These are phyloP conservation scores for Clathrospora elynae DNA, from an alignment of 2,329 filamentous ascomycete species.

Conservation along the genomic window DNA sequence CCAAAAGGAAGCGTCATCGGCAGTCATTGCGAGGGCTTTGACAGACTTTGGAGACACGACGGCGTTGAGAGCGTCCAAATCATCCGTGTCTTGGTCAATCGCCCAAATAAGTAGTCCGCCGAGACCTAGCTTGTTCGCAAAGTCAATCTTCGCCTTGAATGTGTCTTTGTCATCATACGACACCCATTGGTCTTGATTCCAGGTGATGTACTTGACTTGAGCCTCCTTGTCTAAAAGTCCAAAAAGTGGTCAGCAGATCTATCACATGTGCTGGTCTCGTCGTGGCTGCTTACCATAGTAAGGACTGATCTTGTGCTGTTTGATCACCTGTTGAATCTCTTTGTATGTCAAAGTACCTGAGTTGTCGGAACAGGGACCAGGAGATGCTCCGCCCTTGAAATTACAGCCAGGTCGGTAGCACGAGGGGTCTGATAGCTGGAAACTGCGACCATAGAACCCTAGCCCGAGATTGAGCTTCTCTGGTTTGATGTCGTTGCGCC, in stretches of 20 bases:
- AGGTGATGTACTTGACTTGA: conserved; percentile 31
- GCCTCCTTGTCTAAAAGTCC: too few relatives aligned
- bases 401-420: conserved; percentile 11
- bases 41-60: conserved; percentile 11
- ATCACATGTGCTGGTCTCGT: too few relatives aligned
- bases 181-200: conserved; percentile 34
- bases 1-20: conserved; percentile 17
- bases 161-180: conserved; percentile 35
- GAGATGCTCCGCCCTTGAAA: conserved; percentile 5
- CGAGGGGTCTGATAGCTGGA: conserved; percentile 22
- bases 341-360: conserved; percentile 19
- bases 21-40: conserved; percentile 5
- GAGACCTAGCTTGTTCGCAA: conserved; percentile 31
- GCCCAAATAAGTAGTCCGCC: conserved; percentile 9
- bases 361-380: conserved; percentile 19
- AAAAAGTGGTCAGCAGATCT: too few relatives aligned
- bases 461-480: conserved; percentile 51
- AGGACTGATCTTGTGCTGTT: conserved; percentile 11
- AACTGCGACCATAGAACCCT: conserved; percentile 51
- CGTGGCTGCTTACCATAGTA: too few relatives aligned
- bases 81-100: not conserved
- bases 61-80: conserved; percentile 6
- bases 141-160: conserved; percentile 57
- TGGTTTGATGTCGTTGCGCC: conserved; percentile 51
- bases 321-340: conserved; percentile 26